Evolutionary conservation across 371 early-diverging fungal genomes (phyloP).

Genomic region (Conidiobolus incongruus): DNA sequence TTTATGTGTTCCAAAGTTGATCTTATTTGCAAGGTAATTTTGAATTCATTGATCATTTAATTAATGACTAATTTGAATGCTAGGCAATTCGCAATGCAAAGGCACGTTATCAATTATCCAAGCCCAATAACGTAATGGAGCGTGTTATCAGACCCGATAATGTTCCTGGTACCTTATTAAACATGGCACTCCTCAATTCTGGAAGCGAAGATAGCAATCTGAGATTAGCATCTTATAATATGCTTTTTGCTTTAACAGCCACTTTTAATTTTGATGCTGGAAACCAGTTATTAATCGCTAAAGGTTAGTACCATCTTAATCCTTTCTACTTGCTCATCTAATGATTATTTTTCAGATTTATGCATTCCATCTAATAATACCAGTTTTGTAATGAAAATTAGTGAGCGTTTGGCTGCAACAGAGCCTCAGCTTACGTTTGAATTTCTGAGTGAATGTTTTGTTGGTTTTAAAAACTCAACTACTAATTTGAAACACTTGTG

Average conservation of each 20-base stretch:
- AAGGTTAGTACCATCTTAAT: constrained; percentile 13
- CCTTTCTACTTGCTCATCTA: neutral
- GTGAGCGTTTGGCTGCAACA: constrained; percentile 48
- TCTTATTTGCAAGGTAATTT: constrained; percentile 26
- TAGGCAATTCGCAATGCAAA: constrained; percentile 50
- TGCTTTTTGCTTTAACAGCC: constrained; percentile 53
- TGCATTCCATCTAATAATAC: constrained; percentile 78
- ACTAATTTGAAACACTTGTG: constrained; percentile 53
- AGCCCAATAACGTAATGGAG: constrained; percentile 34
- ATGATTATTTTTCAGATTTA: constrained; percentile 26
- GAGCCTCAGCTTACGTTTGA: constrained; percentile 67
- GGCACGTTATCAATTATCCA: constrained; percentile 37
- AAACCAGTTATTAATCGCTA: constrained; percentile 54
- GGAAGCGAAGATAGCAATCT: constrained; percentile 62
- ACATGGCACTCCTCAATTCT: constrained; percentile 74
- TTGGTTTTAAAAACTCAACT: constrained; percentile 60
- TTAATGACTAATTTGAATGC: no score
- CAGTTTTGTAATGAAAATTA: constrained; percentile 53
- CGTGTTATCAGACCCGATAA: constrained; percentile 68
- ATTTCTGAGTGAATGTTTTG: constrained; percentile 67
- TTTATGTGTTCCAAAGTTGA: constrained; percentile 60
- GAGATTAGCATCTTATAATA: constrained; percentile 65
- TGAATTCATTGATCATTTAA: neutral
- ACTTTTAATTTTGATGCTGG: constrained; percentile 74
- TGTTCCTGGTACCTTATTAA: constrained; percentile 76